phyloP scores from a whole-genome alignment of 805 yeast species.

The Nakazawaea laoshanensis region DNA sequence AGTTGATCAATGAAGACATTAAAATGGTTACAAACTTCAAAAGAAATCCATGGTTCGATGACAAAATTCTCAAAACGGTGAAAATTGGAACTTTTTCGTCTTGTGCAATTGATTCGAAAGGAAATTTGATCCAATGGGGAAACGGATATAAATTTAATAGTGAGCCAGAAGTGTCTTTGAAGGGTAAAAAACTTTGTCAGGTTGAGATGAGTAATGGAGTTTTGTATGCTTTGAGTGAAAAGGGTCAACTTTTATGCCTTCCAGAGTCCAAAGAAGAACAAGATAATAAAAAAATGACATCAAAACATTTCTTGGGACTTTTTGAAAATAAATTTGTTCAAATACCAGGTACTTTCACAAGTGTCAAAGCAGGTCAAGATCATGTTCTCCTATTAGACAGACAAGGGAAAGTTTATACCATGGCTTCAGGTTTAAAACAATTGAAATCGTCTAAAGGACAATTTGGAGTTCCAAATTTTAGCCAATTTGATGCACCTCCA shows the following conservation, averaged over 20 bases:
- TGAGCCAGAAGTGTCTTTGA: conserved; percentile 28
- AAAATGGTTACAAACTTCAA: conserved; percentile 42
- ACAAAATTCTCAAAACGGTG: conserved; percentile 47
- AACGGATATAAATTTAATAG: conserved; percentile 24
- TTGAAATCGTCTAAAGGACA: conserved; percentile 58
- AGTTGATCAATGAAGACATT: conserved; percentile 18
- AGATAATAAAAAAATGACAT: conserved; percentile 5
- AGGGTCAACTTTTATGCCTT: conserved; percentile 36
- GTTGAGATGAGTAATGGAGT: conserved; percentile 46
- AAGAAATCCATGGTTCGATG: conserved; percentile 58
- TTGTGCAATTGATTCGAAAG: conserved; percentile 56
- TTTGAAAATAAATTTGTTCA: not conserved
- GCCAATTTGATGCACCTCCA: conserved; percentile 58
- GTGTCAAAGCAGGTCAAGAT: conserved; percentile 48
- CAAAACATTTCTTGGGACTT: conserved; percentile 12
- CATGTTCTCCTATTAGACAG: conserved; percentile 62
- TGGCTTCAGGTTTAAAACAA: conserved; percentile 46
- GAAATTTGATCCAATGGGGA: conserved; percentile 74
- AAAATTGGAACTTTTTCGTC: conserved; percentile 39
- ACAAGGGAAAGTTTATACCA: conserved; percentile 52
- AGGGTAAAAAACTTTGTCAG: conserved; percentile 34
- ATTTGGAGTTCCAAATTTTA: conserved; percentile 67
- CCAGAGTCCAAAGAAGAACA: conserved; percentile 21
- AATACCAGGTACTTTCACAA: conserved; percentile 20
- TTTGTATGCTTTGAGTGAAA: conserved; percentile 37